These are phyloP conservation scores for Triticum monococcum DNA, from an alignment of 176 grass and related monocot genomes.

Conservation along the genomic window DNA sequence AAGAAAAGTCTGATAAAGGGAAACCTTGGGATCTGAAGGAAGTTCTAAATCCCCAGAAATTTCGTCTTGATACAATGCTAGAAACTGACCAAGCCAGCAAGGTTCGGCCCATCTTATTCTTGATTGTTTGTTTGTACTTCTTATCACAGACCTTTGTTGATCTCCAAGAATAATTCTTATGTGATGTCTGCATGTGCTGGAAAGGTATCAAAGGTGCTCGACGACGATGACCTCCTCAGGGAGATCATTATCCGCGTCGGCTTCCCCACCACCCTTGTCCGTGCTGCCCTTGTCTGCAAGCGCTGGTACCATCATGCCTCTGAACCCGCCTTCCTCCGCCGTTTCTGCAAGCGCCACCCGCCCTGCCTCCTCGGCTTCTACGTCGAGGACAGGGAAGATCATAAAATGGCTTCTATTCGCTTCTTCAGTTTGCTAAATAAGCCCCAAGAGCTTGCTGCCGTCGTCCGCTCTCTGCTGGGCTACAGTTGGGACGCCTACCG, in stretches of 20 bases:
- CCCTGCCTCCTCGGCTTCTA: slow-evolving; percentile 5
- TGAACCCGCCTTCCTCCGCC: background rate
- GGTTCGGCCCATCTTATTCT: too few species aligned
- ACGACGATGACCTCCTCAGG: background rate
- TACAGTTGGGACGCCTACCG: background rate
- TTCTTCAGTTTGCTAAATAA: background rate
- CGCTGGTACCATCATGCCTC: background rate
- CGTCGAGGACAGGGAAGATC: background rate
- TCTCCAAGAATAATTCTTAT: background rate
- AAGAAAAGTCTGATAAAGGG: too few species aligned
- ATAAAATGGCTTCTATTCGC: background rate
- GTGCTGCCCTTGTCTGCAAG: background rate
- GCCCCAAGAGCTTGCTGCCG: background rate
- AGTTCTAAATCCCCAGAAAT: too few species aligned
- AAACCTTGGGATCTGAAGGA: too few species aligned
- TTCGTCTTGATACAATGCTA: too few species aligned
- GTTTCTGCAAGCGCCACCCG: background rate
- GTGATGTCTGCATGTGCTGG: background rate
- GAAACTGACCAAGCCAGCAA: too few species aligned
- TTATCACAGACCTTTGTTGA: background rate
- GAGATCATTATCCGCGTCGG: slow-evolving; percentile 15
- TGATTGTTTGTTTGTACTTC: background rate
- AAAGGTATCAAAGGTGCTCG: slow-evolving; percentile 14
- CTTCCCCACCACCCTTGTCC: slow-evolving; percentile 15
- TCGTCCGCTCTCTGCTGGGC: background rate